Evolutionary conservation across 2,329 filamentous ascomycete species (phyloP).

Genomic region (Colletotrichum truncatum): DNA sequence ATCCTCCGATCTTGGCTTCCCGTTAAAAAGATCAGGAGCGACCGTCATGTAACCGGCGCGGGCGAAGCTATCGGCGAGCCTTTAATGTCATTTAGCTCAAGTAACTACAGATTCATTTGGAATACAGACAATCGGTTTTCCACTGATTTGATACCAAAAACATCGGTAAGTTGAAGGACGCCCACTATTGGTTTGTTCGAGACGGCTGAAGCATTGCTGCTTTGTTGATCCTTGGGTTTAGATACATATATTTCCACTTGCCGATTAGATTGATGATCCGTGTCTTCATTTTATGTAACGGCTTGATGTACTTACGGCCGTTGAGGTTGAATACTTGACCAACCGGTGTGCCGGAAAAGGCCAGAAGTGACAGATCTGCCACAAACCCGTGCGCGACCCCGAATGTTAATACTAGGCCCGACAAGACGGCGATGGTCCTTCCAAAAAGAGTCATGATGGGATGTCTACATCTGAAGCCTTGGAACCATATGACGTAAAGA

Average conservation of each 20-base stretch:
- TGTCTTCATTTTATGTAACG: neutral
- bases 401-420: neutral
- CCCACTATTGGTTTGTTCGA: neutral
- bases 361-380: constrained; percentile 13
- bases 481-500: too few species aligned
- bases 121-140: constrained; percentile 29
- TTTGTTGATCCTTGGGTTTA: neutral
- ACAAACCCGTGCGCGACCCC: neutral
- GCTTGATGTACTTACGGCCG: constrained; percentile 1
- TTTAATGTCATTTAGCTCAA: neutral
- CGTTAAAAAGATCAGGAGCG: constrained; percentile 73
- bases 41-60: constrained; percentile 72
- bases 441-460: neutral
- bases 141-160: constrained; percentile 44
- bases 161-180: constrained; percentile 40
- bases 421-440: too few species aligned
- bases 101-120: neutral
- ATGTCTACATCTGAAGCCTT: too few species aligned
- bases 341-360: constrained; percentile 13
- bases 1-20: constrained; percentile 57
- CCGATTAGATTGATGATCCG: neutral
- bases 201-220: neutral
- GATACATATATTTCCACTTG: constrained; percentile 17
- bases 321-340: neutral
- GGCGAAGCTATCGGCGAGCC: constrained; percentile 72